phyloP scores from a whole-genome alignment of 345 rosid species.

The Euphorbia tirucalli region DNA sequence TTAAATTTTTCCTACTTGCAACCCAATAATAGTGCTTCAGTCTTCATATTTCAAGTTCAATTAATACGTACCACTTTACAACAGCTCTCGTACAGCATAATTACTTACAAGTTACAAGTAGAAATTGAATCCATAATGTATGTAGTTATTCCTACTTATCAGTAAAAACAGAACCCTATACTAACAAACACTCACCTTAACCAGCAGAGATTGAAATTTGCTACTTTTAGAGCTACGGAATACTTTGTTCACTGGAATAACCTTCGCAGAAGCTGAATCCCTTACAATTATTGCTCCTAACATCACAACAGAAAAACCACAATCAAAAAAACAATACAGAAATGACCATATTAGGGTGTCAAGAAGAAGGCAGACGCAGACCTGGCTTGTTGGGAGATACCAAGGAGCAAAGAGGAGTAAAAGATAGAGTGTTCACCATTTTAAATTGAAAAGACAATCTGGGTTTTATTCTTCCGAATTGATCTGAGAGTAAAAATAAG shows the following conservation, averaged over 20 bases:
- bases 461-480: background rate
- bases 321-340: too few relatives aligned
- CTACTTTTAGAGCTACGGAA: conserved; percentile 38
- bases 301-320: background rate
- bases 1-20: background rate
- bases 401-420: conserved; percentile 29
- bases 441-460: too few relatives aligned
- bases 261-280: conserved; percentile 40
- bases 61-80: background rate
- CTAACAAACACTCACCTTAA: conserved; percentile 48
- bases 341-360: background rate
- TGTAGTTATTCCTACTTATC: too few relatives aligned
- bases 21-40: too few relatives aligned
- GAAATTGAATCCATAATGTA: too few relatives aligned
- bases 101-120: background rate
- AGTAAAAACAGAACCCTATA: background rate
- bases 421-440: conserved; percentile 10
- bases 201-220: conserved; percentile 52
- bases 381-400: conserved; percentile 42
- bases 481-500: background rate
- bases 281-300: conserved; percentile 30
- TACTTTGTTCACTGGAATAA: conserved; percentile 37
- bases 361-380: conserved; percentile 4
- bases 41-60: background rate
- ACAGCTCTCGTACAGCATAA: background rate